phyloP scores from a whole-genome alignment of 208 protist species.

The Trypanosoma vivax region DNA sequence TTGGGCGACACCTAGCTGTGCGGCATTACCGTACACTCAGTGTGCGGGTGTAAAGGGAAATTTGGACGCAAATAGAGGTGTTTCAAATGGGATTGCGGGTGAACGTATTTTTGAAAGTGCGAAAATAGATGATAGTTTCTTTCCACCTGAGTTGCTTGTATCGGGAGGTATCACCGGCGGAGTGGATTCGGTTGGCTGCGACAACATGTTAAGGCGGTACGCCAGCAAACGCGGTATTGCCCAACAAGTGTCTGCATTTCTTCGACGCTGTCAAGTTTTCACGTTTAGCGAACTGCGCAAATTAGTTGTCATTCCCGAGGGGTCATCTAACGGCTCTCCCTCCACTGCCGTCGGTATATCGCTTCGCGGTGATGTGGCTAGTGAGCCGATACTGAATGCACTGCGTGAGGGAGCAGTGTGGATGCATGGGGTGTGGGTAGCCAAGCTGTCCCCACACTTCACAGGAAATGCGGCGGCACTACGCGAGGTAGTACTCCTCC shows the following conservation, averaged over 20 bases:
- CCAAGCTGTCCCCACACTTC: constrained; percentile 37
- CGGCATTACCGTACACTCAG: no score
- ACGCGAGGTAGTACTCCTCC: constrained; percentile 57
- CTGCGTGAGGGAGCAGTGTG: constrained; percentile 47
- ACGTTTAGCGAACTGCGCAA: constrained; percentile 28
- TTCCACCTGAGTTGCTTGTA: constrained; percentile 66
- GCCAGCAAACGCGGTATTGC: constrained; percentile 32
- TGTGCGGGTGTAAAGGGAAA: neutral
- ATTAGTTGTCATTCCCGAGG: constrained; percentile 9
- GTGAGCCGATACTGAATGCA: constrained; percentile 40
- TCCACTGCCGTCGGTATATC: neutral
- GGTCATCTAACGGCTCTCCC: neutral
- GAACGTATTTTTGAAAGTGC: neutral
- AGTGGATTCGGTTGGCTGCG: constrained; percentile 25
- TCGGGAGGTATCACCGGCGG: constrained; percentile 74
- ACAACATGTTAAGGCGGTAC: constrained; percentile 59
- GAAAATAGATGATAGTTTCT: constrained; percentile 56
- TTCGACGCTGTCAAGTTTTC: constrained; percentile 64
- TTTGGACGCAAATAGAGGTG: neutral
- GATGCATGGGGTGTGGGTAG: constrained; percentile 85
- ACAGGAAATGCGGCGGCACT: constrained; percentile 60
- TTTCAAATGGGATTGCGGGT: no score
- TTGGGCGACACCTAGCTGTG: no score
- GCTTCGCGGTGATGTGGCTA: constrained; percentile 13
- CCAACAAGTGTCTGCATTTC: constrained; percentile 45